These are phyloP conservation scores for Furculomyces boomerangus DNA, from an alignment of 371 early-diverging fungal genomes.

Conservation along the genomic window DNA sequence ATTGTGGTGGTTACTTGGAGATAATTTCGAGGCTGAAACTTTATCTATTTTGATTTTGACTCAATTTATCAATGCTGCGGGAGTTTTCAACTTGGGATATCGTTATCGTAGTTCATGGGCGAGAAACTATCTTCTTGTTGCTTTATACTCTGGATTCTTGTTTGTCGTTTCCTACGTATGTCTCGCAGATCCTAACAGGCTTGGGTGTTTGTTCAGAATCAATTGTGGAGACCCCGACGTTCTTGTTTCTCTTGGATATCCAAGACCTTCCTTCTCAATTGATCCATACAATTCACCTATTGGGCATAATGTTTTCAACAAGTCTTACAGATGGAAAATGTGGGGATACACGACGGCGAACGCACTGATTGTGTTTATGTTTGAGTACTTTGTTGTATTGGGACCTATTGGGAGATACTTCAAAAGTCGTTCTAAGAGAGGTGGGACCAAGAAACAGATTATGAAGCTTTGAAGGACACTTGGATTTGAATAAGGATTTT, in stretches of 20 bases:
- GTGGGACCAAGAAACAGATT: too few species aligned
- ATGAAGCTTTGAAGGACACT: too few species aligned
- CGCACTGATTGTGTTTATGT: conserved; percentile 25
- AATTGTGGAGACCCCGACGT: conserved; percentile 43
- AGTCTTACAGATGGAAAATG: conserved; percentile 34
- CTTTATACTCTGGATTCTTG: conserved; percentile 32
- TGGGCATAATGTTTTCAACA: conserved; percentile 50
- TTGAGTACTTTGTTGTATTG: conserved; percentile 34
- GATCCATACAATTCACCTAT: conserved; percentile 32
- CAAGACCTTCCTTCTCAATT: conserved; percentile 29
- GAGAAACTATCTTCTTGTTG: conserved; percentile 38
- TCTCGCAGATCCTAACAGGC: conserved; percentile 42
- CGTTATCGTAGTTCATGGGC: conserved; percentile 38
- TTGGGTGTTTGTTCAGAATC: conserved; percentile 48
- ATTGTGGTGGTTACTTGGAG: conserved; percentile 62
- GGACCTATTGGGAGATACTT: conserved; percentile 26
- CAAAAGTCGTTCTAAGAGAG: too few species aligned
- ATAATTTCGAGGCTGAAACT: conserved; percentile 52
- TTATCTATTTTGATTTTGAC: conserved; percentile 37
- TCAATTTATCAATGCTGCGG: conserved; percentile 42
- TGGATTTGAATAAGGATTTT: too few species aligned
- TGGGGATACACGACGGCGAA: conserved; percentile 32
- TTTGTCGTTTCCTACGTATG: conserved; percentile 30
- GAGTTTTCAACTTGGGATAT: conserved; percentile 46
- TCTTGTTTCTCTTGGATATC: conserved; percentile 31